Conservation (phyloP, 805 yeast genomes). For the Blastobotrys muscicola region DNA sequence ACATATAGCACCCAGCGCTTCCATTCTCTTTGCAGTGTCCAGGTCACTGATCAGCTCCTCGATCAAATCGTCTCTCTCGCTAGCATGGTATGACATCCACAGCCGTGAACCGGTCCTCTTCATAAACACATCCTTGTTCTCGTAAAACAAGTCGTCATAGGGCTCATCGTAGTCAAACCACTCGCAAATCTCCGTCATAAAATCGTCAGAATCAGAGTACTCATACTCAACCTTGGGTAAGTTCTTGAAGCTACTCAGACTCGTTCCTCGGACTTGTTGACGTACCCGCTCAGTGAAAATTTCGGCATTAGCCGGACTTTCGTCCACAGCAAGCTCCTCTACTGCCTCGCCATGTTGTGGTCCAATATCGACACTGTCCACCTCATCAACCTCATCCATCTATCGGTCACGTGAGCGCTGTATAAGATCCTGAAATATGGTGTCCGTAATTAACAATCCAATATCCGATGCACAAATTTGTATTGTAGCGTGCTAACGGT, state of each 20-base stretch:
- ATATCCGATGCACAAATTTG: too few species aligned
- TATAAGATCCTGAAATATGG: too few species aligned
- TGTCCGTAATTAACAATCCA: too few species aligned
- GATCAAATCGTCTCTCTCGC: slow-evolving; percentile 1
- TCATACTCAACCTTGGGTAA: slow-evolving; percentile 37
- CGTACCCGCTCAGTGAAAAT: slow-evolving; percentile 14
- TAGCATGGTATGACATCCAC: background rate
- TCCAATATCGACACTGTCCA: too few species aligned
- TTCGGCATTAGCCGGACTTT: slow-evolving; percentile 1
- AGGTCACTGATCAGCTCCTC: background rate
- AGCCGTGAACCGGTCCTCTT: background rate
- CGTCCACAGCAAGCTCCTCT: slow-evolving; percentile 6
- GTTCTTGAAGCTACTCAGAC: slow-evolving; percentile 12
- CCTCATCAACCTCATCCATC: too few species aligned
- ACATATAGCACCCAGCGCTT: slow-evolving; percentile 16
- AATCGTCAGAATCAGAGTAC: slow-evolving; percentile 29
- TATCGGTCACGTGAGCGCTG: too few species aligned
- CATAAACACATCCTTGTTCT: slow-evolving; percentile 8
- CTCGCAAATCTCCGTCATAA: slow-evolving; percentile 36
- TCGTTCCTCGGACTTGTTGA: slow-evolving; percentile 9
- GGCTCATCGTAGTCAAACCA: slow-evolving; percentile 32
- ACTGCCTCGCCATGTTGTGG: slow-evolving; percentile 4
- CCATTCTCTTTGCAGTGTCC: background rate
- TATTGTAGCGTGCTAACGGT: too few species aligned
- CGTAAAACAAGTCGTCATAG: slow-evolving; percentile 6